These are phyloP conservation scores for Bimuria novae-zelandiae DNA, from an alignment of 2,329 filamentous ascomycete species.

Conservation along the genomic window DNA sequence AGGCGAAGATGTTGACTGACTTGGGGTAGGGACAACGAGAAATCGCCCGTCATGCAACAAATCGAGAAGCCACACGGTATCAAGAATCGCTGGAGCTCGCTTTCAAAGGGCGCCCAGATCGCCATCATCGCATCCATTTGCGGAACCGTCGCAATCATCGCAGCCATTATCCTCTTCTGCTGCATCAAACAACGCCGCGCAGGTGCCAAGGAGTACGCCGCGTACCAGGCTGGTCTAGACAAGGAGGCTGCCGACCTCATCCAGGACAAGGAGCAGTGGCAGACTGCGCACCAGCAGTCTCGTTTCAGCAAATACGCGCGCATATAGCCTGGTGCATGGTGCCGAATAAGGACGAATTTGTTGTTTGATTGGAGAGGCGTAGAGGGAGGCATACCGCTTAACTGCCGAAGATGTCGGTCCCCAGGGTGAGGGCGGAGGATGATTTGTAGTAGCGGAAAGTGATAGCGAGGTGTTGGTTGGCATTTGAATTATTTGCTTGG, in stretches of 20 bases:
- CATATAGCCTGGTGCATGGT: conserved; percentile 4
- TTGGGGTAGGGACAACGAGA: conserved; percentile 30
- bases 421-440: not conserved
- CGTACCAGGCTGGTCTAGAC: conserved; percentile 37
- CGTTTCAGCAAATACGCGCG: conserved; percentile 14
- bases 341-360: not conserved
- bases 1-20: conserved; percentile 17
- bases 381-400: conserved; percentile 10
- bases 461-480: conserved; percentile 7
- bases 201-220: conserved; percentile 40
- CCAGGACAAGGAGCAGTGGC: conserved; percentile 34
- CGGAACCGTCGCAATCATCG: conserved; percentile 31
- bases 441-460: not conserved
- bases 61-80: conserved; percentile 44
- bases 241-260: conserved; percentile 45
- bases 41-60: conserved; percentile 42
- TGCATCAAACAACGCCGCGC: conserved; percentile 47
- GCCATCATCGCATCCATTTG: conserved; percentile 40
- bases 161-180: conserved; percentile 39
- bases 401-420: conserved; percentile 11
- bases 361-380: not conserved
- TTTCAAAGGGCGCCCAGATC: conserved; percentile 39
- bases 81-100: conserved; percentile 39
- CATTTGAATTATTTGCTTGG: not conserved
- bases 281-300: not conserved